A percentile compares a stretch with the other conserved stretches of the same genome.
Evolutionary conservation across 495 filamentous ascomycete species (phyloP).

Genomic region (Aspergillus wentii): DNA sequence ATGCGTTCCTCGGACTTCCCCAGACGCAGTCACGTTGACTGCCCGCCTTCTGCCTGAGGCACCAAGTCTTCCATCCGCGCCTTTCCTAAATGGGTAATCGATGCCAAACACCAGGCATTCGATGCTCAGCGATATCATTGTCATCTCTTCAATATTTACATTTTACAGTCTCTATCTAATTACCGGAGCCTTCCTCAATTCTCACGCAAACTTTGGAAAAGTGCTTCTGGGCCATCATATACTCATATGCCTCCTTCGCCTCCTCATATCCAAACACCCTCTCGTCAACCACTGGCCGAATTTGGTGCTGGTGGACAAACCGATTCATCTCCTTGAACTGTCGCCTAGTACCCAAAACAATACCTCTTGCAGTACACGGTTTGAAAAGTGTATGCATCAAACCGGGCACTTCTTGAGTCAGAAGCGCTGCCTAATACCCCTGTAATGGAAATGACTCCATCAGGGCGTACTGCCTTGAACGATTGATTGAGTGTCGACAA

Average conservation of each 20-base stretch:
- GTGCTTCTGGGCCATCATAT: constrained; percentile 59
- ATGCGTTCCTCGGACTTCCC: constrained; percentile 8
- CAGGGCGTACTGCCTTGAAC: constrained; percentile 52
- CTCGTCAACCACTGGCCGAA: constrained; percentile 54
- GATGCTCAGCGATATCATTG: background rate
- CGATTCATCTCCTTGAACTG: constrained; percentile 53
- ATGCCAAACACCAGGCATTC: background rate
- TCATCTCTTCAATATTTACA: no score
- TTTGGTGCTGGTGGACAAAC: constrained; percentile 50
- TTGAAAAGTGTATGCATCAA: constrained; percentile 37
- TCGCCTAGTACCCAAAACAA: constrained; percentile 45
- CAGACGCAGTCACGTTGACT: constrained; percentile 16
- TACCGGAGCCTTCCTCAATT: no score
- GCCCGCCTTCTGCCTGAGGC: constrained; percentile 14
- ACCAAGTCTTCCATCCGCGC: no score
- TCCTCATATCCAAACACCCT: constrained; percentile 48
- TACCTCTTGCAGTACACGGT: constrained; percentile 12
- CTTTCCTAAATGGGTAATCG: no score
- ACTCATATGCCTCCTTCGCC: constrained; percentile 36
- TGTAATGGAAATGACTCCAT: constrained; percentile 56
- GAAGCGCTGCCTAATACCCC: constrained; percentile 34
- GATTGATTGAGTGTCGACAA: constrained; percentile 49
- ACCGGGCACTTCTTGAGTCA: constrained; percentile 20
- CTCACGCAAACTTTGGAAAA: constrained; percentile 63
- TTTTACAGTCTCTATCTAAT: no score